phyloP scores from a whole-genome alignment of 352 stramenopile species.

The Globisporangium mamillatum region DNA sequence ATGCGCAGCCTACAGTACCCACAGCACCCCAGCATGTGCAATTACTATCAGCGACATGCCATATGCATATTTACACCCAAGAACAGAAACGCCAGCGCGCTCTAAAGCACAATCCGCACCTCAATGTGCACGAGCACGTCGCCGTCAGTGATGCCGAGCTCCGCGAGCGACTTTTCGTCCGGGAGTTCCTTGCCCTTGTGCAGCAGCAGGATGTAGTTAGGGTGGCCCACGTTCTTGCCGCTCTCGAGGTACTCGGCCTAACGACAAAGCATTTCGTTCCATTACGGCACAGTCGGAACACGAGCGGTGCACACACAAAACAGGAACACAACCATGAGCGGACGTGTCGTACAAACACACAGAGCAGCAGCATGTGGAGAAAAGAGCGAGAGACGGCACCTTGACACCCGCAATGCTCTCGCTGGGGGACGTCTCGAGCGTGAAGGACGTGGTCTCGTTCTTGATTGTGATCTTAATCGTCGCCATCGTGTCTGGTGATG shows the following conservation, averaged over 20 bases:
- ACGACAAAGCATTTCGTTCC: neutral
- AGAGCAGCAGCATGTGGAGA: neutral
- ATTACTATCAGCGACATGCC: neutral
- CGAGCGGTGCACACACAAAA: neutral
- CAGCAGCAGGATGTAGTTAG: conserved; percentile 80
- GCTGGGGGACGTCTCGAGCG: conserved; percentile 60
- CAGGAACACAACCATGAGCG: neutral
- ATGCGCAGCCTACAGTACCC: conserved; percentile 39
- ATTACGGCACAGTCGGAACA: neutral
- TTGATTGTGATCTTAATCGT: conserved; percentile 81
- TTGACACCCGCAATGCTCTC: conserved; percentile 83
- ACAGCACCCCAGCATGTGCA: neutral
- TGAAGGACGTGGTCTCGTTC: conserved; percentile 68
- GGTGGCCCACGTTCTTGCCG: conserved; percentile 55
- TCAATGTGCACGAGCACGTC: conserved; percentile 87
- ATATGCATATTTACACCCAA: neutral
- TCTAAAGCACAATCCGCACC: conserved; percentile 18
- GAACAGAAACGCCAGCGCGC: neutral
- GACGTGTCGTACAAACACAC: neutral
- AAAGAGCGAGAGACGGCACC: conserved; percentile 16
- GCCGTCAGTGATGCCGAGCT: conserved; percentile 68
- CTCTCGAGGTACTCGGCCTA: conserved; percentile 75
- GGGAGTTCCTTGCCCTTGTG: conserved; percentile 85
- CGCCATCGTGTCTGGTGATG: conserved; percentile 14
- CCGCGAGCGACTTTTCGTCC: conserved; percentile 83